phyloP scores from a whole-genome alignment of 169 alveolate genomes.

The Sarcocystis neurona region DNA sequence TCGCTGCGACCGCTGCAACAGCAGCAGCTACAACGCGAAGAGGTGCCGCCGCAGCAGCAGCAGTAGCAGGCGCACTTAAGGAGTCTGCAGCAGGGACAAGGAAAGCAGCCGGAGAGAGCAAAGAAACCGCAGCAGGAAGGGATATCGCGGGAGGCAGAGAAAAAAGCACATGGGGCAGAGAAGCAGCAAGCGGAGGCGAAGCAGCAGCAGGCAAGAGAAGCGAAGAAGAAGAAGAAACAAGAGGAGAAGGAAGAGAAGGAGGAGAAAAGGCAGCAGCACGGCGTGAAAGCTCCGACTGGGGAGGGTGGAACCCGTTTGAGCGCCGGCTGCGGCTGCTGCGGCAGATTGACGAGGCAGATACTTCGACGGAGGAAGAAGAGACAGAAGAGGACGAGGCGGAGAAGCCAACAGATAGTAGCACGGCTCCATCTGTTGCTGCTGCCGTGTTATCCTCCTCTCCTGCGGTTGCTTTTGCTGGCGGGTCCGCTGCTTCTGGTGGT shows the following conservation, averaged over 20 bases:
- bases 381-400: conserved; percentile 15
- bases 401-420: background rate
- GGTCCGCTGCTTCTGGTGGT: too few relatives aligned
- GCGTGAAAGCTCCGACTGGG: background rate
- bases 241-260: background rate
- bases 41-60: too few relatives aligned
- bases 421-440: background rate
- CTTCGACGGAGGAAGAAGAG: conserved; percentile 27
- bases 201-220: background rate
- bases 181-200: background rate
- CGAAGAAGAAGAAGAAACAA: background rate
- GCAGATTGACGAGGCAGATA: too few relatives aligned
- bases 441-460: background rate
- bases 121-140: background rate
- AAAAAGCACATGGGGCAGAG: too few relatives aligned
- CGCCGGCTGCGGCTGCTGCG: conserved; percentile 22
- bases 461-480: background rate
- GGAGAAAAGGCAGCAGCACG: background rate
- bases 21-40: too few relatives aligned
- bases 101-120: background rate
- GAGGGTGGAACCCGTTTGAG: conserved; percentile 15
- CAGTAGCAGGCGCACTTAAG: too few relatives aligned
- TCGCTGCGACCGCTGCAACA: too few relatives aligned
- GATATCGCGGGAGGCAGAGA: too few relatives aligned
- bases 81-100: too few relatives aligned